These are phyloP conservation scores for Spergularia azorica DNA, from an alignment of 179 eudicot genomes.

Conservation along the genomic window DNA sequence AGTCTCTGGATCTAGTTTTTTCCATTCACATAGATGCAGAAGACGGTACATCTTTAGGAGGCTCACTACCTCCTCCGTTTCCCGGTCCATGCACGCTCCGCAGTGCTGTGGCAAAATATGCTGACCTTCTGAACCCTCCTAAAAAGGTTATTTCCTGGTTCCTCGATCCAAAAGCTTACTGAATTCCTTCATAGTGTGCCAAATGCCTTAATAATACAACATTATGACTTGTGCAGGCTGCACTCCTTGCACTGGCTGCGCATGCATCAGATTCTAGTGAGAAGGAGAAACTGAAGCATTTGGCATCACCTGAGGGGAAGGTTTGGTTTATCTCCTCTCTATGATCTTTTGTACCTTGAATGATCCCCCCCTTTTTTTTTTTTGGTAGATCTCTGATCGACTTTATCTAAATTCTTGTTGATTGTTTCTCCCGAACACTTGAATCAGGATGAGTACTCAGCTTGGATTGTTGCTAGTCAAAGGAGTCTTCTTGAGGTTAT, in stretches of 20 bases:
- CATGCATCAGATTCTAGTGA: conserved; percentile 67
- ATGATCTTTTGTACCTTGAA: neutral
- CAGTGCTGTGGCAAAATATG: conserved; percentile 71
- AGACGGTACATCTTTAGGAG: conserved; percentile 74
- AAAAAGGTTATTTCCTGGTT: conserved; percentile 52
- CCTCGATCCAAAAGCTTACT: neutral
- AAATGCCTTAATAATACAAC: neutral
- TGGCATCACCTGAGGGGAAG: conserved; percentile 82
- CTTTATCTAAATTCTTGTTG: neutral
- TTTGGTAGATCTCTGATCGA: neutral
- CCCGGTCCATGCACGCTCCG: conserved; percentile 77
- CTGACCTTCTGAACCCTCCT: conserved; percentile 79
- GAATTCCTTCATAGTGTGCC: neutral
- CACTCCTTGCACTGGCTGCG: conserved; percentile 78
- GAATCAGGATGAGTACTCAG: conserved; percentile 81
- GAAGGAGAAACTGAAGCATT: conserved; percentile 61
- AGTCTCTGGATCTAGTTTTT: conserved; percentile 61
- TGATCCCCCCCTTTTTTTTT: neutral
- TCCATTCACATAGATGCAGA: conserved; percentile 72
- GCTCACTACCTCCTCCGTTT: conserved; percentile 79
- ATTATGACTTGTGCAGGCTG: conserved; percentile 43
- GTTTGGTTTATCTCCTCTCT: conserved; percentile 29
- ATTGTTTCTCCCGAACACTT: neutral
- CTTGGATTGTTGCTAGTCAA: conserved; percentile 77
- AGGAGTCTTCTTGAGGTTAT: conserved; percentile 92